Evolutionary conservation across 176 grass and related monocot genomes (phyloP), one percentile per base, ranked within the genome.

Genomic region (Ampelocalamus luodianensis): DNA sequence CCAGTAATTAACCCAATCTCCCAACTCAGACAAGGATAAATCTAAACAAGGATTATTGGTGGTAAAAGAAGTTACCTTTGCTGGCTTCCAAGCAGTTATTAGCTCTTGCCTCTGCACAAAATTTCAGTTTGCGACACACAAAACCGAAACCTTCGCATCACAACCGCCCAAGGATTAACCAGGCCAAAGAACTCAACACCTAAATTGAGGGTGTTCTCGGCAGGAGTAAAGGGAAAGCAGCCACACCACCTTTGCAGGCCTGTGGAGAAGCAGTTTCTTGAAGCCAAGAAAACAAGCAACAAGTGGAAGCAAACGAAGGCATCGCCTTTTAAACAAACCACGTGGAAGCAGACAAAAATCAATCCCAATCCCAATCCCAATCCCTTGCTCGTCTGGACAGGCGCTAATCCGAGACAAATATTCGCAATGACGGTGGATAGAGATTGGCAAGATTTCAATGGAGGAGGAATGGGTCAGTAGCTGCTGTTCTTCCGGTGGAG

Each of bases 231-330:
- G 27, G 5, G n/a, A 27, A 51, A 81, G 26, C 2, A 79, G 17
- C 32, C 7, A 38, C 29, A 24, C 5, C 59, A 27, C 60, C 65
- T 8, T 18, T 40, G 51, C 72, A 38, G 32, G 49, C 49, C 61
- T 36, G n/a, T 8, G 22, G 18, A 2, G 6, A 17, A 3, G 81
- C 68, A 56, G 69, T 75, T 80, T 63, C 82, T 76, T 76, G 83
- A 81, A 44, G 77, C 82, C 79, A 43, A 76, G 72, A 75, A 54
- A 75, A 54, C 46, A 89, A 37, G 60, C 36, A 16, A 11, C 58
- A 37, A 36, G 34, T 40, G 53, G 51, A 24, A 9, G 59, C 22
- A 44, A 18, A 22, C 11, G 10, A 49, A 27, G 64, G 39, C 82
- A 55, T 63, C 27, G 71, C 67, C 44, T 45, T 70, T 65, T 37